Conservation (phyloP, 139 green algal genomes). For the Picochlorum sp. region DNA sequence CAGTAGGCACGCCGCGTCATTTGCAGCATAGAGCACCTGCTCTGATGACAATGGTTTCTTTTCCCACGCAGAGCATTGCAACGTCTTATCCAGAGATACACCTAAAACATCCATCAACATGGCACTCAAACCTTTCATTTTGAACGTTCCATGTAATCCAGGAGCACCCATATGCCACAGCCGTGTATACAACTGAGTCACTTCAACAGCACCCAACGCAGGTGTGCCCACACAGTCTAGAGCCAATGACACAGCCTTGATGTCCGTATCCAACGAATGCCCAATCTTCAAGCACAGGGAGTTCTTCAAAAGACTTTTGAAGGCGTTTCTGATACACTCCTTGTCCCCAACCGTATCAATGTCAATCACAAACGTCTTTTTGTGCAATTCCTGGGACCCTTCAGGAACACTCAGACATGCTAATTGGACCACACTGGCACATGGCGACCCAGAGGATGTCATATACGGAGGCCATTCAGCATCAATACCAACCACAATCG, state of each 20-base stretch:
- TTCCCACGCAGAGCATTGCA: conserved; percentile 42
- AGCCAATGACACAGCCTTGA: conserved; percentile 10
- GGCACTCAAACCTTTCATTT: conserved; percentile 22
- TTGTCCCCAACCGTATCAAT: neutral
- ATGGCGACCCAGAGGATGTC: neutral
- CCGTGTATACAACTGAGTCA: neutral
- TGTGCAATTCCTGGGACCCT: neutral
- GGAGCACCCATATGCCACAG: neutral
- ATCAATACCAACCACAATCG: conserved; percentile 19
- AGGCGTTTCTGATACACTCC: neutral
- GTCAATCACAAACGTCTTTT: neutral
- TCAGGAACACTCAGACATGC: conserved; percentile 6
- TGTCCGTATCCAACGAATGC: neutral
- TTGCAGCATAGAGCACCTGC: conserved; percentile 37
- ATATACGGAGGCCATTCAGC: conserved; percentile 27
- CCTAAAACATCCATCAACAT: conserved; percentile 32
- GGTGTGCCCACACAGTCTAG: conserved; percentile 11
- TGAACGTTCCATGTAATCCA: no score
- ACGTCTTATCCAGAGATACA: conserved; percentile 35
- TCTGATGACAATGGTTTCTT: conserved; percentile 9
- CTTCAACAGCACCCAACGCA: neutral
- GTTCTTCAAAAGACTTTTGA: neutral
- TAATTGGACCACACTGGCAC: conserved; percentile 25
- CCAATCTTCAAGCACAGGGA: neutral
- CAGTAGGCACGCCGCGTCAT: conserved; percentile 38